phyloP scores from a whole-genome alignment of 2,329 filamentous ascomycete genomes.

The Colletotrichum incanum region DNA sequence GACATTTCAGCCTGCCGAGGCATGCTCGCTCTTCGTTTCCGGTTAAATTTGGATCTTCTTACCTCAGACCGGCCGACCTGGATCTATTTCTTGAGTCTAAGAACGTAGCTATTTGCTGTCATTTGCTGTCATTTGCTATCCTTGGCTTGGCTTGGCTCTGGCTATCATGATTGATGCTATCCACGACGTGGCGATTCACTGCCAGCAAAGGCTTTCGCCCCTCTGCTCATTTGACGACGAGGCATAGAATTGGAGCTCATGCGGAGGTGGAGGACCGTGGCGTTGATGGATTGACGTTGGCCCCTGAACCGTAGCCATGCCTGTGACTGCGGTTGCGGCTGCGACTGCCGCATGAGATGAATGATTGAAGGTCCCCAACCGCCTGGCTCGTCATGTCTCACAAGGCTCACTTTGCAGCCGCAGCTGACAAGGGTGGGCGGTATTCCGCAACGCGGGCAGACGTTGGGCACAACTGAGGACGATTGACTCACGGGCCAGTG shows the following conservation, averaged over 20 bases:
- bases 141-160: constrained; percentile 30
- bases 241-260: constrained; percentile 1
- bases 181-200: not conserved
- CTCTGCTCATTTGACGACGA: constrained; percentile 1
- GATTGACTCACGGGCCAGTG: not conserved
- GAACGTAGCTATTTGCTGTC: constrained; percentile 1
- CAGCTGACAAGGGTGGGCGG: constrained; percentile 1
- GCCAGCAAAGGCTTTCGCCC: constrained; percentile 3
- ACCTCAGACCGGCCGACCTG: constrained; percentile 29
- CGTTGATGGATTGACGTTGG: constrained; percentile 3
- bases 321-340: constrained; percentile 26
- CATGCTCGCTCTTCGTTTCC: not conserved
- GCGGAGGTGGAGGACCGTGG: constrained; percentile 19
- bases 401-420: not conserved
- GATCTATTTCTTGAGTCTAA: constrained; percentile 18
- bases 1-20: constrained; percentile 11
- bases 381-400: constrained; percentile 6
- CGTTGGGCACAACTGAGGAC: not conserved
- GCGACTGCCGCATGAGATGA: constrained; percentile 9
- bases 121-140: not conserved
- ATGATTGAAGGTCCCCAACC: not conserved
- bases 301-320: not conserved
- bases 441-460: not conserved
- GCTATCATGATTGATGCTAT: constrained; percentile 17
- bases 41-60: constrained; percentile 25